phyloP scores from a whole-genome alignment of 106 monocot genomes.

The Gastrodia elata region DNA sequence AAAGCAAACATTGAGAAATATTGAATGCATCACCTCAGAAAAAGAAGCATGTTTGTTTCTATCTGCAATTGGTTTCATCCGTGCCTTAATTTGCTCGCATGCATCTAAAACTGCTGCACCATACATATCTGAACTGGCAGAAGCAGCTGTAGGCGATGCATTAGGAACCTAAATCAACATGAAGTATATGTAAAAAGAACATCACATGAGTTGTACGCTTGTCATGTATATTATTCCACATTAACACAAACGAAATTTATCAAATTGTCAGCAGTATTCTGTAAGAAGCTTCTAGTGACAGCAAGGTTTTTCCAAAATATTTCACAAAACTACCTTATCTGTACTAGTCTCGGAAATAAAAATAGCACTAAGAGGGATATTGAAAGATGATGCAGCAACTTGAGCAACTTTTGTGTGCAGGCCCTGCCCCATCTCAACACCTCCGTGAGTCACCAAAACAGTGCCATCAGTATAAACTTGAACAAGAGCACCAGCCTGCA shows the following conservation, averaged over 20 bases:
- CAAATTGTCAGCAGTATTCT: neutral
- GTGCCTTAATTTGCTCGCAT: conserved; percentile 82
- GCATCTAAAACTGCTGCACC: conserved; percentile 98
- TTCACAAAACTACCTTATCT: conserved; percentile 57
- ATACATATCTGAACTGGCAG: conserved; percentile 98
- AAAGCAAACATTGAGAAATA: neutral
- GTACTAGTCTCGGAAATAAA: conserved; percentile 98
- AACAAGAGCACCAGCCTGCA: conserved; percentile 93
- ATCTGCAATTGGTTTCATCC: conserved; percentile 70
- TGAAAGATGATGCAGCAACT: conserved; percentile 85
- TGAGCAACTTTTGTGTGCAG: conserved; percentile 97
- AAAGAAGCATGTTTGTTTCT: conserved; percentile 48
- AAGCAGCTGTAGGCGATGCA: conserved; percentile 97
- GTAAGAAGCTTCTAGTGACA: neutral
- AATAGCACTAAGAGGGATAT: conserved; percentile 78
- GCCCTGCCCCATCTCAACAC: conserved; percentile 99
- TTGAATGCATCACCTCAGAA: conserved; percentile 44
- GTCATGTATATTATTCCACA: neutral
- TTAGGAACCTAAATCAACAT: conserved; percentile 70
- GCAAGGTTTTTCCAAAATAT: neutral
- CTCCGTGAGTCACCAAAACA: conserved; percentile 96
- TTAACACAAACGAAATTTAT: neutral
- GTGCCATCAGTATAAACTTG: conserved; percentile 94
- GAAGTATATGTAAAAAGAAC: neutral
- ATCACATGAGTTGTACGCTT: neutral